phyloP scores from a whole-genome alignment of 768 basidiomycete genomes.

The Pulveroboletus sp. region DNA sequence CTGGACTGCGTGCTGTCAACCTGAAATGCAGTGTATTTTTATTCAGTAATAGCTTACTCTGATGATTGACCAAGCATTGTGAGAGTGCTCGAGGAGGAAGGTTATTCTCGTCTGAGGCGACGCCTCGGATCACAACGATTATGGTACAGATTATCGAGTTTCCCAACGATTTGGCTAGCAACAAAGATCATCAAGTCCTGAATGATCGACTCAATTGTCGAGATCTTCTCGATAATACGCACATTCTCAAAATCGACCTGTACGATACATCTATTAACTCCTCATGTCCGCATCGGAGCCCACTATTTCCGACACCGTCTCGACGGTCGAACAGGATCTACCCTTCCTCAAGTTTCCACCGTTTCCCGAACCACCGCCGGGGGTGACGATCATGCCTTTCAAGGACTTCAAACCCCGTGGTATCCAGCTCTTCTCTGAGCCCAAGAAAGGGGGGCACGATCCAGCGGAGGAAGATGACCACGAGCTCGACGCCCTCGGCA shows the following conservation, averaged over 20 bases:
- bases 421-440: slow-evolving; percentile 47
- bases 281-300: slow-evolving; percentile 20
- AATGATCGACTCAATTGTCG: slow-evolving; percentile 15
- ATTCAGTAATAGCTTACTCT: neutral
- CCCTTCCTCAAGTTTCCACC: slow-evolving; percentile 40
- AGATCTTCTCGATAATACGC: slow-evolving; percentile 5
- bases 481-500: slow-evolving; percentile 63
- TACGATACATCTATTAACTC: slow-evolving; percentile 6
- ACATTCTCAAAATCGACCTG: slow-evolving; percentile 9
- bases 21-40: slow-evolving; percentile 4
- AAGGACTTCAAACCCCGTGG: slow-evolving; percentile 52
- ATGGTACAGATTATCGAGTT: slow-evolving; percentile 12
- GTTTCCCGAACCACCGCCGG: slow-evolving; percentile 42
- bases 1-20: neutral
- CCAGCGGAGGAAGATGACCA: slow-evolving; percentile 35
- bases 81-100: slow-evolving; percentile 11
- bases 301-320: slow-evolving; percentile 10
- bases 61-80: neutral
- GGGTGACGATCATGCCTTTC: slow-evolving; percentile 51
- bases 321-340: slow-evolving; percentile 8
- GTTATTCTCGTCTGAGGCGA: no score
- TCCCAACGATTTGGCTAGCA: slow-evolving; percentile 3
- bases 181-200: neutral
- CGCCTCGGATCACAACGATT: no score
- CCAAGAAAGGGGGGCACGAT: slow-evolving; percentile 29